Evolutionary conservation across 2,329 filamentous ascomycete genomes (phyloP), one percentile per base, ranked within the genome.

Genomic region (Phaeosphaeriaceae sp.): DNA sequence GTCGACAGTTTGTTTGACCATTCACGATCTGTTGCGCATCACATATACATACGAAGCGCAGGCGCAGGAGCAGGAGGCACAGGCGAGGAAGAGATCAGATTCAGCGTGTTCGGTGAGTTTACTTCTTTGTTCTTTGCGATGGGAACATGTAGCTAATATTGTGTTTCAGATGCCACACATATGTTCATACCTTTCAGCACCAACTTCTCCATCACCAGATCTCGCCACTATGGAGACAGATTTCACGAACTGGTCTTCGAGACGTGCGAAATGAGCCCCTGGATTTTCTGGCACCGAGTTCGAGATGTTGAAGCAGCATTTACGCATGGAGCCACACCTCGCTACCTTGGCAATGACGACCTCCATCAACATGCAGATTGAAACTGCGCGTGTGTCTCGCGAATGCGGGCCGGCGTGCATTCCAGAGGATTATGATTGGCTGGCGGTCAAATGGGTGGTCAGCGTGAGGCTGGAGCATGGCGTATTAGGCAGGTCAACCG

Each of bases 1-100:
- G 73, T 74, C 73, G 58, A 75, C 73, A 5, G 68, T 58, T n/a
- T 67, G 67, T 54, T 55, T 75, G 4, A 66, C 71, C 9, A 57
- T 75, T 45, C 64, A 74, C 61, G 73, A 75, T 45, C 58, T 75
- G 10, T 65, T 75, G 17, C 73, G 73, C 60, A 73, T 75, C 56
- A 74, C 73, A 20, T 74, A 74, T 51, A 70, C 66, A 1, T 75
- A 75, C 52, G 73, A 75, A 56, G 62, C 67, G n/a, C 66, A 63
- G 47, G 67, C 67, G 9, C 45, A 66, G 11, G 25, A 4, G 9
- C 25, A 27, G 7, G 63, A 68, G 49, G 61, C 59, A 33, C 60
- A 65, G 49, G 61, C 62, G 17, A 53, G 67, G 49, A 62, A 61
- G 19, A 64, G 65, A 10, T 63, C 62, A 7, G 63, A 65, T 44